Base-by-base conservation (phyloP, 2,329 filamentous ascomycete species). In the Colletotrichum godetiae region DNA sequence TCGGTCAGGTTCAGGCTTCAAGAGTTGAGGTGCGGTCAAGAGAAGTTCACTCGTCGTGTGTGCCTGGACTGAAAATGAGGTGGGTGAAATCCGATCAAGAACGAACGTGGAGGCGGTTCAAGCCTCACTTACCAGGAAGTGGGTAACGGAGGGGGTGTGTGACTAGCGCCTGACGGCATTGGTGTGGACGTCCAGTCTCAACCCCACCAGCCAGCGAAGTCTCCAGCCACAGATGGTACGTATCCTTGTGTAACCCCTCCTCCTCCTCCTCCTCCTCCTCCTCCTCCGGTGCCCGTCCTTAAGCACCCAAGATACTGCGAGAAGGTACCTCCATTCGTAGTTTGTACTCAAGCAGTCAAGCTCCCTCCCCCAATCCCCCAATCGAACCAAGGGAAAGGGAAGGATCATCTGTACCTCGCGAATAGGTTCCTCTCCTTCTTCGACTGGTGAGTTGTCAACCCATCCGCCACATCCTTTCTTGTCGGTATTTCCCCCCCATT, bases 101-200 rank as follows among this genome's bases (percentile, higher is more conserved):
- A 15, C 31, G 27, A 56, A 70, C 67, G 66, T 59, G 59, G 66
- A 60, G 59, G 60, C 46, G 22, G 61, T 61, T 65, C 67, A 70
- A 70, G 70, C 67, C 70, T 73, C 70, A 70, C 33, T 61, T 55
- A 42, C 33, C 70, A 73, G 56, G 55, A 73, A 58, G 56, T 57
- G 70, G 70, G 70, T 65, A 73, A 70, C 27, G 70, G 67, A 70
- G 70, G 70, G 70, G 70, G 70, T 29, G 70, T 73, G 60, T 5
- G 31, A 35, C 5, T 70, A 73, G 33, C 2, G 22, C 27, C 4
- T 29, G 5, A 11, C 10, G 11, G 11, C 27, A 60, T 60, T 67
- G 63, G 49, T 37, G 31, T 33, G 56, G n/a, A 22, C 22, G 10
- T 31, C 19, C 24, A 58, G 33, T 42, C 57, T 49, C 12, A 33